Conservation (phyloP, 805 yeast genomes). For the Nakazawaea wyomingensis region DNA sequence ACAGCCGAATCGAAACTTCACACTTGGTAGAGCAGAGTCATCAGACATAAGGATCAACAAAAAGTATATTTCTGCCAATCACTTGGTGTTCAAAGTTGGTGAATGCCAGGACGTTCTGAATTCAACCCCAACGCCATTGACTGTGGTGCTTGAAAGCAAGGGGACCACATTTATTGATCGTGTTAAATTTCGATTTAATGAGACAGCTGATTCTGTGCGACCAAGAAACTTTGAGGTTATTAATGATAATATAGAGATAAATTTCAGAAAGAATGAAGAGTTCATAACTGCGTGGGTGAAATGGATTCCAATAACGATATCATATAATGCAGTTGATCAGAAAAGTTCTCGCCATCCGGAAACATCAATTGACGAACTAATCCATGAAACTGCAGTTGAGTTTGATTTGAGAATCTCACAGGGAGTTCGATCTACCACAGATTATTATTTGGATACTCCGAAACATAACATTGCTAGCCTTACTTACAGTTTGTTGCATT, state of each 20-base stretch:
- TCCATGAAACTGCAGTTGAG: neutral
- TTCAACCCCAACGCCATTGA: conserved; percentile 5
- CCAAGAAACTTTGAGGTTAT: conserved; percentile 4
- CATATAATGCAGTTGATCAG: neutral
- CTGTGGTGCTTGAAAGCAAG: conserved; percentile 6
- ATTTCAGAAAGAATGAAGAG: conserved; percentile 7
- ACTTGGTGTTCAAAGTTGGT: conserved; percentile 3
- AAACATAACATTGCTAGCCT: conserved; percentile 1
- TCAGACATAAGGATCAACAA: neutral
- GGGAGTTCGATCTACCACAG: conserved; percentile 8
- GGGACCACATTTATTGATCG: conserved; percentile 9
- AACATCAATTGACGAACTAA: neutral
- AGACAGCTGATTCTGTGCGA: conserved; percentile 1
- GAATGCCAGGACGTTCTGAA: neutral
- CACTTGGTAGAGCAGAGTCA: conserved; percentile 4
- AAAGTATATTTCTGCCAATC: conserved; percentile 8
- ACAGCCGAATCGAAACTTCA: conserved; percentile 1
- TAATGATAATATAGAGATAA: neutral
- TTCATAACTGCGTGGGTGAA: neutral
- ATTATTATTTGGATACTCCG: conserved; percentile 7
- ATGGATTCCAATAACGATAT: conserved; percentile 7
- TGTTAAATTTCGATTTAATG: conserved; percentile 3
- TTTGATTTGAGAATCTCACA: conserved; percentile 7
- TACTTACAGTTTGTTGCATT: conserved; percentile 5
- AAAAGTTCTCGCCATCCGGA: neutral